Evolutionary conservation across 345 rosid species (phyloP), one percentile per base, ranked within the genome.

Genomic region (Eucalyptus sp.): DNA sequence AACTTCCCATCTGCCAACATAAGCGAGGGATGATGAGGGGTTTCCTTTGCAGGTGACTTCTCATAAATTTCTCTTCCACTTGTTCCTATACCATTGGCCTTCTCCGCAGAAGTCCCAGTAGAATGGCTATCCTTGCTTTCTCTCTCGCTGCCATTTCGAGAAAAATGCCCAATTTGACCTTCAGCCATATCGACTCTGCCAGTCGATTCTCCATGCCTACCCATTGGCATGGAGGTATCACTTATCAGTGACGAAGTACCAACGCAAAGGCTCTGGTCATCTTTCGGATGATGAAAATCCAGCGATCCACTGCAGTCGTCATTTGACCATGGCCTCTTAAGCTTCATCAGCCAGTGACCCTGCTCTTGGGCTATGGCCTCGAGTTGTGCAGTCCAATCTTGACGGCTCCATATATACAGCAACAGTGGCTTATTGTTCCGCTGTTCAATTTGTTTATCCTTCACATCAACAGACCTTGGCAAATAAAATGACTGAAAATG

Each of bases 371-470:
- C 98, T 90, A 96, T 91, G 48, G 87, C 90, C 91, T 52, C 93
- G 96, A 96, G 98, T 88, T 93, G 91, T 25, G 86, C 89, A 60
- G 90, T 92, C 92, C 92, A 97, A 91, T 95, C 97, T 51, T 46
- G 89, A 86, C 91, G 97, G 89, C 99, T 97, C 99, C 99, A 97
- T 86, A 97, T 98, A 92, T 93, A 95, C 43, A 96, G 96, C 44
- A 92, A 94, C 15, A 98, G 97, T 13, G 98, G 86, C 43, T 71
- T 90, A 79, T 51, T 3, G 90, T 96, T 97, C 96, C 99, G 96
- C 89, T 94, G 95, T 13, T 95, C 97, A 91, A 95, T 87, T 89
- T 93, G 96, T 87, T 94, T 95, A 92, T 96, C 96, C 88, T 92
- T 92, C 37, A 87, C 92, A 92, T 92, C 94, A 88, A 95, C 88